phyloP scores from a whole-genome alignment of 345 rosid genomes.

The Pistacia vera region DNA sequence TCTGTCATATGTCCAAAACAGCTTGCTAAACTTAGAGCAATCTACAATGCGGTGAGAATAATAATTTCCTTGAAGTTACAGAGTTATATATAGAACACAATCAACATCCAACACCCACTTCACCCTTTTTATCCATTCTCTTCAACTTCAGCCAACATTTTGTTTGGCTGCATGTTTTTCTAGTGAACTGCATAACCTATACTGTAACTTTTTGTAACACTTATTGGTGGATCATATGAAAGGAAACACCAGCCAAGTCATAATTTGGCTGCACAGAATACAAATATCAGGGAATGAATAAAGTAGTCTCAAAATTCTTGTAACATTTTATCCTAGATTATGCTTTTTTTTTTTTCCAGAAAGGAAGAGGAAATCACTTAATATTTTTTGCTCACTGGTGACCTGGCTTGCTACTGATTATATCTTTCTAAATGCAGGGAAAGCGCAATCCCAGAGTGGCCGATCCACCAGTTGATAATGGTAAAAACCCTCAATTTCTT shows the following conservation, averaged over 20 bases:
- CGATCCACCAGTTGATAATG: conserved; percentile 70
- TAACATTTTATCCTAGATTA: background rate
- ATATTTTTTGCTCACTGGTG: conserved; percentile 10
- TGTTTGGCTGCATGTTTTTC: background rate
- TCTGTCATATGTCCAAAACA: conserved; percentile 90
- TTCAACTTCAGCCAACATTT: background rate
- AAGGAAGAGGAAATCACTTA: conserved; percentile 4
- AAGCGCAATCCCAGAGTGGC: conserved; percentile 63
- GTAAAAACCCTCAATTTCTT: conserved; percentile 77
- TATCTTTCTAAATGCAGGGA: conserved; percentile 55
- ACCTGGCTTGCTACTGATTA: conserved; percentile 25
- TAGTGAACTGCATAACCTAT: background rate
- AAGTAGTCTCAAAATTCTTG: background rate
- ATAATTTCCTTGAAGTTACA: background rate
- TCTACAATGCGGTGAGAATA: conserved; percentile 80
- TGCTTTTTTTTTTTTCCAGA: background rate
- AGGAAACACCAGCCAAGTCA: background rate
- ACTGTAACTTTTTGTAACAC: background rate
- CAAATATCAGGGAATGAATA: background rate
- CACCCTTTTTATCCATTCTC: background rate
- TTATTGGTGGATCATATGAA: background rate
- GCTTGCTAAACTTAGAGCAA: conserved; percentile 80
- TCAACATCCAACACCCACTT: background rate
- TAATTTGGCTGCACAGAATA: background rate
- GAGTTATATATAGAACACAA: background rate